Conservation (phyloP, 2,329 filamentous ascomycete genomes). For the Sordariomycetes sp. region DNA sequence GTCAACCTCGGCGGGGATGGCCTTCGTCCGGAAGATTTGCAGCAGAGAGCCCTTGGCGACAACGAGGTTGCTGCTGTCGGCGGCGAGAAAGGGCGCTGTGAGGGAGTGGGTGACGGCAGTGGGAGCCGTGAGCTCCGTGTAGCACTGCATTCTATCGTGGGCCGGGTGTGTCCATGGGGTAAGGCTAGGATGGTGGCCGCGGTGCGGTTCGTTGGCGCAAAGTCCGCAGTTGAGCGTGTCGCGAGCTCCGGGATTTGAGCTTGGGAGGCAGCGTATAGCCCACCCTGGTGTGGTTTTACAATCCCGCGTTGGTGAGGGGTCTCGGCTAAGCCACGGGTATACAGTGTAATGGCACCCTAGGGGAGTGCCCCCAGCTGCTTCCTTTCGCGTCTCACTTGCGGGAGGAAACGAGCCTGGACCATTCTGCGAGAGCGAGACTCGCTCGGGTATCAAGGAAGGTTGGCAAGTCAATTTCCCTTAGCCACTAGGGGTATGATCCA, state of each 20-base stretch:
- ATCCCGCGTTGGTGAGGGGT: neutral
- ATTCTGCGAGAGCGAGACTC: neutral
- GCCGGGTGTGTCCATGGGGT: slow-evolving; percentile 1
- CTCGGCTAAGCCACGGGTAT: neutral
- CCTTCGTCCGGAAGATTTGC: slow-evolving; percentile 72
- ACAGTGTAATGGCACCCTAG: neutral
- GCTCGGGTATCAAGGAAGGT: neutral
- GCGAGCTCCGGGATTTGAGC: neutral
- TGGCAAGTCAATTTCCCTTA: neutral
- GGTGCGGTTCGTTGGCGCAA: neutral
- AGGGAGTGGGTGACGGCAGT: slow-evolving; percentile 88
- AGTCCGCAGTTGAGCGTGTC: neutral
- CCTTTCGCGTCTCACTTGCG: neutral
- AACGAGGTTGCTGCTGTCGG: slow-evolving; percentile 69
- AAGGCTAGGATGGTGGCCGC: neutral
- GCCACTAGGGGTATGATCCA: no score
- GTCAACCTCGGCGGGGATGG: slow-evolving; percentile 50
- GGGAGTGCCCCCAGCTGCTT: neutral
- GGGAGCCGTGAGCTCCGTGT: slow-evolving; percentile 87
- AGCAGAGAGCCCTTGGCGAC: slow-evolving; percentile 87
- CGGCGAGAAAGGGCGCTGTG: slow-evolving; percentile 61
- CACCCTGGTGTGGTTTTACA: neutral
- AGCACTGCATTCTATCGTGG: slow-evolving; percentile 68
- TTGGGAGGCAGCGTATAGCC: neutral
- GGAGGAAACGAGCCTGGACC: neutral